Evolutionary conservation across 2,329 filamentous ascomycete genomes (phyloP).

Genomic region (Nothophaeocryptopus gaeumannii): DNA sequence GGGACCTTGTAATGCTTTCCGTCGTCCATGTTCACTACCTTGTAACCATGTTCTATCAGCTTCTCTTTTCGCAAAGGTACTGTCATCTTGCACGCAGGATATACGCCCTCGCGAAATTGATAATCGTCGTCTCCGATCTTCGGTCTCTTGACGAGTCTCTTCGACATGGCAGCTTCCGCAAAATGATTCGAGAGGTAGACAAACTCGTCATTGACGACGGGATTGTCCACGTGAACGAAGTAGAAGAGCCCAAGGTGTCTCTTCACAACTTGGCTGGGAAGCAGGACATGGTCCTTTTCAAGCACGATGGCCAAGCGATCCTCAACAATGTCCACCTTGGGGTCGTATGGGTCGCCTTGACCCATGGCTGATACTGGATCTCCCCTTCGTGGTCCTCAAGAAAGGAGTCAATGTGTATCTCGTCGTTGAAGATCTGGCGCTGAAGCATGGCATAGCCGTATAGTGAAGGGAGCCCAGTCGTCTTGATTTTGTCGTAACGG

Average conservation of each 20-base stretch:
- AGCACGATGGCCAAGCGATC: constrained; percentile 13
- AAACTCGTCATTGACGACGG: constrained; percentile 6
- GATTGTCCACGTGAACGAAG: not conserved
- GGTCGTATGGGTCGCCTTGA: not conserved
- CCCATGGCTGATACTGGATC: constrained; percentile 5
- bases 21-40: not conserved
- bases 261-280: not conserved
- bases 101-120: not conserved
- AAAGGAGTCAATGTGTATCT: constrained; percentile 9
- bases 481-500: constrained; percentile 10
- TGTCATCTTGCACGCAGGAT: constrained; percentile 1
- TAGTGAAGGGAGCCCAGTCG: constrained; percentile 1
- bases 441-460: constrained; percentile 15
- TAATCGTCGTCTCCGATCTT: not conserved
- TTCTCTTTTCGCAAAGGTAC: not conserved
- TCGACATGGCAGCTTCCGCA: not conserved
- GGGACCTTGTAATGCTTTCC: constrained; percentile 7
- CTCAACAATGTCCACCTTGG: constrained; percentile 5
- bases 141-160: not conserved
- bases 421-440: constrained; percentile 3
- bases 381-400: not conserved
- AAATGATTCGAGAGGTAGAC: constrained; percentile 2
- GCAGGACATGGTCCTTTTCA: not conserved
- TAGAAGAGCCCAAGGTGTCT: not conserved
- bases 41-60: not conserved